phyloP scores from a whole-genome alignment of 2,329 filamentous ascomycete genomes.

The Alternaria infectoria region DNA sequence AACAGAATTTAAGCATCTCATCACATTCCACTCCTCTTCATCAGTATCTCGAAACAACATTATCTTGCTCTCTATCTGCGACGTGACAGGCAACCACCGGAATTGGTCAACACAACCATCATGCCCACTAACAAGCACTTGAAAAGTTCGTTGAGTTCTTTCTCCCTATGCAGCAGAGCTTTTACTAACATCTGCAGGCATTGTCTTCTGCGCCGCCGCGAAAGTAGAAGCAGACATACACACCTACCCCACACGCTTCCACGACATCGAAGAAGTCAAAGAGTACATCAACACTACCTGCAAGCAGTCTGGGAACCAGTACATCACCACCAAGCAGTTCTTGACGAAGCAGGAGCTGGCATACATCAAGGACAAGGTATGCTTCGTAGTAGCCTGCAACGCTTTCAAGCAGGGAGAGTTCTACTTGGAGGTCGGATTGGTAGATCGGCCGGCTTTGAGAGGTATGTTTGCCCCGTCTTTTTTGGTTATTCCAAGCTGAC shows the following conservation, averaged over 20 bases:
- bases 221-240: background rate
- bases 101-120: background rate
- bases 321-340: background rate
- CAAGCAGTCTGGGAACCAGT: background rate
- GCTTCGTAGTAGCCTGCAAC: conserved; percentile 10
- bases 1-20: background rate
- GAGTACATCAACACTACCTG: background rate
- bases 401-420: conserved; percentile 16
- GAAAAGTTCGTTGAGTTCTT: background rate
- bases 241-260: conserved; percentile 10
- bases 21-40: background rate
- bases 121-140: background rate
- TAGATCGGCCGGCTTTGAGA: background rate
- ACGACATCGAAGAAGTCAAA: conserved; percentile 12
- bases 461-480: background rate
- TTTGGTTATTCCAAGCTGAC: background rate
- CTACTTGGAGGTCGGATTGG: conserved; percentile 4
- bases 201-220: background rate
- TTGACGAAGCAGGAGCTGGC: background rate
- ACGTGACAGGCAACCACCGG: background rate
- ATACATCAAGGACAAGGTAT: conserved; percentile 8
- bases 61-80: background rate
- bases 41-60: background rate
- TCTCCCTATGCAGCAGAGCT: background rate
- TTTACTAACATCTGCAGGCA: background rate